phyloP scores from a whole-genome alignment of 345 rosid genomes.

The Melastoma malabathricum region DNA sequence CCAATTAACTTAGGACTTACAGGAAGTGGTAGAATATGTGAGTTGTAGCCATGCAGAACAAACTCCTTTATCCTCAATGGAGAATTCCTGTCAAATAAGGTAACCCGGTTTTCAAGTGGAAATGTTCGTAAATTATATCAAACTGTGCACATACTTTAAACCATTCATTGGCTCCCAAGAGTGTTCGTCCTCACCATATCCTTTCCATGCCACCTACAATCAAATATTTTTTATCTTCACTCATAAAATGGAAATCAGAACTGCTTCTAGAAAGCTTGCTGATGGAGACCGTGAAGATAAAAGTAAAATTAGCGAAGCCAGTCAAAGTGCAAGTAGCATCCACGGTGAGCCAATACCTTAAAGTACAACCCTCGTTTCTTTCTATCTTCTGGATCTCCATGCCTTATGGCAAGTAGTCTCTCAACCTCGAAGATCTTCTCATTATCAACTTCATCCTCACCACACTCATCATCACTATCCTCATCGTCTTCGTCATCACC shows the following conservation, averaged over 20 bases:
- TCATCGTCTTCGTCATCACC: constrained; percentile 17
- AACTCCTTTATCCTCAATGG: constrained; percentile 29
- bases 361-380: constrained; percentile 25
- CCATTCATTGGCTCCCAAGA: constrained; percentile 61
- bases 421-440: constrained; percentile 44
- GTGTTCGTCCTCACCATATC: constrained; percentile 37
- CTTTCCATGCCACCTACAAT: constrained; percentile 52
- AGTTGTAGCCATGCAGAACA: constrained; percentile 28
- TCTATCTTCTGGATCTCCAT: constrained; percentile 34
- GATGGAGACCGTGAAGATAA: neutral
- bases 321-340: neutral
- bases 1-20: constrained; percentile 17
- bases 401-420: constrained; percentile 28
- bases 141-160: constrained; percentile 24
- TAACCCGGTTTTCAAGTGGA: neutral
- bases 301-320: neutral
- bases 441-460: constrained; percentile 14
- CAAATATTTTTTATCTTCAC: neutral
- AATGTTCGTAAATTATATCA: neutral
- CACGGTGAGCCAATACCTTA: constrained; percentile 23
- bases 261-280: neutral
- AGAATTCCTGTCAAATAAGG: constrained; percentile 27
- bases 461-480: constrained; percentile 8
- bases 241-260: neutral
- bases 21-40: constrained; percentile 45